Percentiles rank a stretch among this genome's conserved stretches.
Evolutionary conservation across 2,329 filamentous ascomycete genomes (phyloP).

Genomic region (Mycogone perniciosa): DNA sequence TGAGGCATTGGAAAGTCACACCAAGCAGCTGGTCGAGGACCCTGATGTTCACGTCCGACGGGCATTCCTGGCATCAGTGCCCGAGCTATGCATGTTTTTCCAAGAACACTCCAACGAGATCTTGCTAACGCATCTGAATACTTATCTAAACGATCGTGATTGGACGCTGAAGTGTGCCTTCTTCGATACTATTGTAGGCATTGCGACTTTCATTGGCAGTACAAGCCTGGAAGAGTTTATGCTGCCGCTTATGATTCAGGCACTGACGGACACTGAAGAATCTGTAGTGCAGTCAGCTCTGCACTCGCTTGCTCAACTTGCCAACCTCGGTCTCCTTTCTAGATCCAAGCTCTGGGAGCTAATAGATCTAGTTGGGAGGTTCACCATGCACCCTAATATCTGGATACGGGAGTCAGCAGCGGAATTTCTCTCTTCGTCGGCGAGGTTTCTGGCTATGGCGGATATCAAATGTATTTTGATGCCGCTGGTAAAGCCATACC

Average conservation of each 20-base stretch:
- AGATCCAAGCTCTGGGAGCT: conserved; percentile 81
- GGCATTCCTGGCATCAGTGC: conserved; percentile 86
- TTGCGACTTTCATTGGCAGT: conserved; percentile 83
- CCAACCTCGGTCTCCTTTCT: conserved; percentile 80
- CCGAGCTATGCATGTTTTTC: conserved; percentile 91
- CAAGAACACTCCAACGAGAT: conserved; percentile 90
- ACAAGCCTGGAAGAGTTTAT: conserved; percentile 92
- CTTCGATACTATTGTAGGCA: conserved; percentile 90
- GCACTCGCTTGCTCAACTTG: conserved; percentile 81
- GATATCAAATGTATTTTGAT: conserved; percentile 78
- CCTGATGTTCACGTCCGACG: conserved; percentile 76
- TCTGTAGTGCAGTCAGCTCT: conserved; percentile 89
- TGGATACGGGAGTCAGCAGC: conserved; percentile 91
- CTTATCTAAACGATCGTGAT: conserved; percentile 91
- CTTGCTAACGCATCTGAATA: conserved; percentile 92
- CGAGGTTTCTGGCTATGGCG: conserved; percentile 67
- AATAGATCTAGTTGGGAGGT: conserved; percentile 73
- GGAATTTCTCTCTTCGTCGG: conserved; percentile 73
- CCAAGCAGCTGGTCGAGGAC: conserved; percentile 85
- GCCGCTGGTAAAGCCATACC: conserved; percentile 72
- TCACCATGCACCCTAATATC: conserved; percentile 87
- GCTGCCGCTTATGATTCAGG: conserved; percentile 90
- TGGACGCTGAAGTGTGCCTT: conserved; percentile 97
- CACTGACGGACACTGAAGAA: conserved; percentile 86
- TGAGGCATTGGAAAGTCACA: conserved; percentile 78